Evolutionary conservation across 129 eudicot genomes (phyloP), one percentile per base, ranked within the genome.

Genomic region (Logfia minima): DNA sequence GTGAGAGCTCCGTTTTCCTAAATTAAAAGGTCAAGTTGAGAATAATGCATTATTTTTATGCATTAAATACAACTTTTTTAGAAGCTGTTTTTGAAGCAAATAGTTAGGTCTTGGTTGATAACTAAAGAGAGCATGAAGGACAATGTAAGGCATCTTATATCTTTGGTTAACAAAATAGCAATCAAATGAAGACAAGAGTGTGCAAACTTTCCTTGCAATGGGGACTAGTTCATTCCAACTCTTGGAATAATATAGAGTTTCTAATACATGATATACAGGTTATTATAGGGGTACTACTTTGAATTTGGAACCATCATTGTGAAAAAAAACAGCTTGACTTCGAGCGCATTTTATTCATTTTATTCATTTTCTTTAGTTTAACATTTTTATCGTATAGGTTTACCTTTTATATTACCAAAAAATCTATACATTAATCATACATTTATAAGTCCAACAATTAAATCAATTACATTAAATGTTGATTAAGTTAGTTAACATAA

Each of bases 131-230:
- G 80, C 79, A 80, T 81, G 77, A 85, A 85, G 26, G 84, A 81
- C 72, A 78, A 59, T 77, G 82, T 45, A 56, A 68, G 78, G 81
- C 77, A 85, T 77, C 82, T 43, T 77, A 41, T 48, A 81, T 70
- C 72, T 77, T 70, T 51, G 32, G 23, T 39, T 61, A 74, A 73
- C 56, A 63, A 61, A 24, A 41, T 24, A 68, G 53, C 74, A 66
- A 72, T 60, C 62, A 70, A 62, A 14, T 64, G 77, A 79, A 79
- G 79, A 80, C 85, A 80, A 76, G 66, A 61, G 71, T 70, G 75
- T 79, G 74, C 62, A 17, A 29, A 18, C 26, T 58, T 58, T 58
- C 24, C 63, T 58, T 56, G 53, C 17, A 45, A 45, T 45, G 13
- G 53, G 53, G 53, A 45, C 53, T 45, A 45, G 55, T 48, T 48